Conservation (phyloP, 495 filamentous ascomycete species). For the Neurospora intermedia region DNA sequence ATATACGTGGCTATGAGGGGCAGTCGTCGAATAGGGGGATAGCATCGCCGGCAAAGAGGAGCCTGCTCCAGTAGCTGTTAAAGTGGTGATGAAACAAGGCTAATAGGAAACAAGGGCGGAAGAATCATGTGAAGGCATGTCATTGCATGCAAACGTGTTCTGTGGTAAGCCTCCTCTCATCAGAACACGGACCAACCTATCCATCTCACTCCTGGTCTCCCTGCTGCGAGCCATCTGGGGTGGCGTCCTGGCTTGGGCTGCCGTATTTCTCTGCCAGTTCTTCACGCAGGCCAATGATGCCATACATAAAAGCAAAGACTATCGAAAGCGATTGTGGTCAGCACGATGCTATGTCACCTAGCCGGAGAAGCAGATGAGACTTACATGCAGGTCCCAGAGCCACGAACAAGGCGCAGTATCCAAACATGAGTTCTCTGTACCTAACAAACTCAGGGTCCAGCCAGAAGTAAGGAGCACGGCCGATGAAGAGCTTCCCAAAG, state of each 20-base stretch:
- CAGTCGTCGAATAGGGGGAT: not conserved
- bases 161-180: not conserved
- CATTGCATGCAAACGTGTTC: not conserved
- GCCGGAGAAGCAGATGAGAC: not conserved
- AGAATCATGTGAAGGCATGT: not conserved
- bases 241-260: not conserved
- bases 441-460: slow-evolving; percentile 29
- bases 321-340: not conserved
- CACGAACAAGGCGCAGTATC: slow-evolving; percentile 26
- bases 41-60: not conserved
- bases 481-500: slow-evolving; percentile 35
- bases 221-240: not conserved
- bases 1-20: not conserved
- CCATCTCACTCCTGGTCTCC: not conserved
- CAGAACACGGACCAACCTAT: not conserved
- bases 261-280: slow-evolving; percentile 17
- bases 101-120: not conserved
- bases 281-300: slow-evolving; percentile 34
- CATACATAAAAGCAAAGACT: slow-evolving; percentile 36
- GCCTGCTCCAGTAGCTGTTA: not conserved
- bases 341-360: not conserved
- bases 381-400: slow-evolving; percentile 25
- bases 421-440: slow-evolving; percentile 24
- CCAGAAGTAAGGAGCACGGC: slow-evolving; percentile 38
- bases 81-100: not conserved